Evolutionary conservation across 352 stramenopile species (phyloP), one percentile per base, ranked within the genome.

Genomic region (Pythium monospermum): DNA sequence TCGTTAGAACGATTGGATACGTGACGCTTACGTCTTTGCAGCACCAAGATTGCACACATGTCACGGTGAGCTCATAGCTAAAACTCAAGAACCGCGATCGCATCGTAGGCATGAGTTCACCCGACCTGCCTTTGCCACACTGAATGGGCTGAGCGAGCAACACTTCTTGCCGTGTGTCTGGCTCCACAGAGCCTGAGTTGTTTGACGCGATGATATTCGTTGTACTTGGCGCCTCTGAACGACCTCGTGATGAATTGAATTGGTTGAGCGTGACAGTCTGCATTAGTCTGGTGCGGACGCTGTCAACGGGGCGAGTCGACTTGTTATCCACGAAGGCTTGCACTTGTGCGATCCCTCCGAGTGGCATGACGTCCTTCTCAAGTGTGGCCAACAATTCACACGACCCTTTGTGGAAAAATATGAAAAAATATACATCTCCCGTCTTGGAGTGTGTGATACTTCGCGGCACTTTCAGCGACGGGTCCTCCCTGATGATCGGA

Each of bases 251-350:
- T 35, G 33, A 39, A 4, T 26, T 21, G 13, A 30, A 31, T 35
- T 53, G 26, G 22, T 53, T 53, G 6, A 53, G 11, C 21, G 37
- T 39, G 15, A 53, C 46, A 26, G 33, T 53, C 32, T 53, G 46
- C 15, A n/a, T 22, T 16, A 53, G 46, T 25, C 18, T 43, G 16
- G 46, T 44, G 22, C 26, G 6, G 16, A 53, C 33, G 33, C 23
- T 21, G 13, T 30, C 25, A 5, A 53, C 46, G 13, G 19, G 21
- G 8, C 36, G 33, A 6, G 46, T 44, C 23, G 46, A 53, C 22
- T 53, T 35, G 22, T 53, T 53, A 16, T 53, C 22, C 22, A 53
- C 19, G 16, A 44, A 32, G 15, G 43, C 31, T 8, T 53, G 26
- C 8, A 44, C 33, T 22, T 28, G 23, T n/a, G 46, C 46, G n/a